These are phyloP conservation scores for Dispira parvispora DNA, from an alignment of 192 early-diverging fungal species.

Conservation along the genomic window DNA sequence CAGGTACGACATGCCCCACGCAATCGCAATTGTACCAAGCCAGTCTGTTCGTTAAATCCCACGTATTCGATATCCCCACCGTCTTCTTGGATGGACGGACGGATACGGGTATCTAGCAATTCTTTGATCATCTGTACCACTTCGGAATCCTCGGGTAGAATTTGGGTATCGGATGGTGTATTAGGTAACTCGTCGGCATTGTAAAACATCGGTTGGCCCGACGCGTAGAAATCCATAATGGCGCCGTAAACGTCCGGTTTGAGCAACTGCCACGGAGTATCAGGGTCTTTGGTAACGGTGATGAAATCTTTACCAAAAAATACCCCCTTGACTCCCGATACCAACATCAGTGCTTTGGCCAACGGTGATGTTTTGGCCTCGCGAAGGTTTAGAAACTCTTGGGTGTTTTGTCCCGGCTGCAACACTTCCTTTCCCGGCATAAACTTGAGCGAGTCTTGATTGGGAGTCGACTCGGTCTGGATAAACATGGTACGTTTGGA, in stretches of 20 bases:
- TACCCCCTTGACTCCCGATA: conserved; percentile 82
- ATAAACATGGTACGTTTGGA: conserved; percentile 50
- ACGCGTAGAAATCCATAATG: conserved; percentile 88
- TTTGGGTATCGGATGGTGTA: conserved; percentile 28
- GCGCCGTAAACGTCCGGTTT: conserved; percentile 92
- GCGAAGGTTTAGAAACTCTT: conserved; percentile 71
- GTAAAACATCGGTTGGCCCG: conserved; percentile 60
- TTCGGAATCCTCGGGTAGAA: conserved; percentile 71
- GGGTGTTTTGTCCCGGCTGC: conserved; percentile 34
- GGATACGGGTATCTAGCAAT: conserved; percentile 82
- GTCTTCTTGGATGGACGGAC: conserved; percentile 96
- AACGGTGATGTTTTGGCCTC: conserved; percentile 64
- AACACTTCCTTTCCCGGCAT: conserved; percentile 83
- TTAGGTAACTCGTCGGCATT: conserved; percentile 23
- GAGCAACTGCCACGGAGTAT: conserved; percentile 90
- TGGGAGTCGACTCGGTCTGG: conserved; percentile 83
- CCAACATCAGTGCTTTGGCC: conserved; percentile 75
- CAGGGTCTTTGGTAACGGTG: conserved; percentile 78
- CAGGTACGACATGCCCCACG: conserved; percentile 94
- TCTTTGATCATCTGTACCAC: conserved; percentile 98
- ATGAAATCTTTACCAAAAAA: conserved; percentile 92
- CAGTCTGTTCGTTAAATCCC: conserved; percentile 62
- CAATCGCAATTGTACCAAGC: conserved; percentile 79
- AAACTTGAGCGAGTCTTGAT: conserved; percentile 90
- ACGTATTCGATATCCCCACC: conserved; percentile 96